phyloP scores from a whole-genome alignment of 108 stramenopile species.

The Cyclotella kingstonii region DNA sequence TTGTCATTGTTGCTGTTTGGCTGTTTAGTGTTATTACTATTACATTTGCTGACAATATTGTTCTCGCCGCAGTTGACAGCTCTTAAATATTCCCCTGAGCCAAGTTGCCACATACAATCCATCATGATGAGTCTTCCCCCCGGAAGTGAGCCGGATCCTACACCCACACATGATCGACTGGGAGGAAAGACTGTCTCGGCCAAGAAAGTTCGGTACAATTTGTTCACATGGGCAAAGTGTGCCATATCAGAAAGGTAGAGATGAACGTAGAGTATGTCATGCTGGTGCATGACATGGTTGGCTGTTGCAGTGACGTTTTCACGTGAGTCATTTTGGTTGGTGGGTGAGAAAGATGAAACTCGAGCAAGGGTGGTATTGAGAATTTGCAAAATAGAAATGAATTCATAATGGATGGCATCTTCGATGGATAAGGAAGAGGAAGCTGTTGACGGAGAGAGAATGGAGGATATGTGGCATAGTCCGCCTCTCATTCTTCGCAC shows the following conservation, averaged over 20 bases:
- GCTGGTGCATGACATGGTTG: constrained; percentile 52
- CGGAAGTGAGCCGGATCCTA: constrained; percentile 64
- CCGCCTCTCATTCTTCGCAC: constrained; percentile 57
- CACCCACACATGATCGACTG: constrained; percentile 80
- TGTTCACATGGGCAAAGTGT: constrained; percentile 89
- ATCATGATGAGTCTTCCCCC: constrained; percentile 72
- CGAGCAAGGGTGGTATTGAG: constrained; percentile 31
- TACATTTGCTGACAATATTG: too few relatives aligned
- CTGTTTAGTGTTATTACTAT: background rate
- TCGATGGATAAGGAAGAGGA: too few relatives aligned
- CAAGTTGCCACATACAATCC: constrained; percentile 76
- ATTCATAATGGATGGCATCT: too few relatives aligned
- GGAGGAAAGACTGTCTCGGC: constrained; percentile 71
- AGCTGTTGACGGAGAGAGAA: constrained; percentile 61
- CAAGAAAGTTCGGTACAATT: constrained; percentile 84
- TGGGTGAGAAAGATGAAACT: constrained; percentile 9
- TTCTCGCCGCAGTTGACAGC: too few relatives aligned
- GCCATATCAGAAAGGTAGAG: constrained; percentile 89
- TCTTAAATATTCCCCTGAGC: constrained; percentile 73
- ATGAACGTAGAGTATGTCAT: constrained; percentile 91
- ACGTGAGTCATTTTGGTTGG: too few relatives aligned
- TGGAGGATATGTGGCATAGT: constrained; percentile 67
- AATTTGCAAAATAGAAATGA: constrained; percentile 47
- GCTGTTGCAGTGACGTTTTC: too few relatives aligned
- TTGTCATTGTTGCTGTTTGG: background rate